Evolutionary conservation across 345 rosid genomes (phyloP).

Genomic region (Brassica juncea): DNA sequence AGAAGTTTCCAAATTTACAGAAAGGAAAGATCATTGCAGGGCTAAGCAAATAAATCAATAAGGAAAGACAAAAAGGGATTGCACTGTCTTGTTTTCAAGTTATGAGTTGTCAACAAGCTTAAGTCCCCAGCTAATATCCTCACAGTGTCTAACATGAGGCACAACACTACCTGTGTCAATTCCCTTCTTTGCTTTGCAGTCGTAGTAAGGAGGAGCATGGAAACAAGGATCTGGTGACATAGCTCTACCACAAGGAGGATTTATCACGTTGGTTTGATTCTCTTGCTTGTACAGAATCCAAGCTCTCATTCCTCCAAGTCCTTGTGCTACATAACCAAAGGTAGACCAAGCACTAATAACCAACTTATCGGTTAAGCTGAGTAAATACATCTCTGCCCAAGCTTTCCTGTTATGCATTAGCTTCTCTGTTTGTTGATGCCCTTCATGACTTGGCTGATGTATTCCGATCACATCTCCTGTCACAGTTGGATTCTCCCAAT

Average conservation of each 20-base stretch:
- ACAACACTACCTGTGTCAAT: conserved; percentile 56
- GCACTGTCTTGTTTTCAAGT: conserved; percentile 18
- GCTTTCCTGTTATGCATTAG: conserved; percentile 64
- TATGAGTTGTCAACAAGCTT: conserved; percentile 56
- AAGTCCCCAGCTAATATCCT: conserved; percentile 77
- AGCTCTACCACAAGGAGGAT: conserved; percentile 62
- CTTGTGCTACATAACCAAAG: conserved; percentile 78
- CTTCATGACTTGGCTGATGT: conserved; percentile 77
- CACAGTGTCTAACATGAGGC: conserved; percentile 68
- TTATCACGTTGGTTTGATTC: conserved; percentile 39
- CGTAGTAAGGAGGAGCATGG: conserved; percentile 75
- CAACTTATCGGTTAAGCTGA: conserved; percentile 55
- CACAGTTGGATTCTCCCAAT: conserved; percentile 63
- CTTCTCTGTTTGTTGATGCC: conserved; percentile 61
- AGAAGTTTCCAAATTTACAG: background rate
- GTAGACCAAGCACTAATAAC: conserved; percentile 79
- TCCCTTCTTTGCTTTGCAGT: conserved; percentile 64
- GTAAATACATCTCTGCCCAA: conserved; percentile 75
- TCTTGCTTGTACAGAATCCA: conserved; percentile 71
- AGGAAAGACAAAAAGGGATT: background rate
- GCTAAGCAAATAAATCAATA: background rate
- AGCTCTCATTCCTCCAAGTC: conserved; percentile 67
- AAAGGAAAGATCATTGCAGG: background rate
- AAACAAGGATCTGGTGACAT: conserved; percentile 81
- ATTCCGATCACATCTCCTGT: conserved; percentile 57